A percentile compares a stretch with the other conserved stretches of the same genome.
Conservation (phyloP, 305 asterid species). For the Solanum aculeatissimum region DNA sequence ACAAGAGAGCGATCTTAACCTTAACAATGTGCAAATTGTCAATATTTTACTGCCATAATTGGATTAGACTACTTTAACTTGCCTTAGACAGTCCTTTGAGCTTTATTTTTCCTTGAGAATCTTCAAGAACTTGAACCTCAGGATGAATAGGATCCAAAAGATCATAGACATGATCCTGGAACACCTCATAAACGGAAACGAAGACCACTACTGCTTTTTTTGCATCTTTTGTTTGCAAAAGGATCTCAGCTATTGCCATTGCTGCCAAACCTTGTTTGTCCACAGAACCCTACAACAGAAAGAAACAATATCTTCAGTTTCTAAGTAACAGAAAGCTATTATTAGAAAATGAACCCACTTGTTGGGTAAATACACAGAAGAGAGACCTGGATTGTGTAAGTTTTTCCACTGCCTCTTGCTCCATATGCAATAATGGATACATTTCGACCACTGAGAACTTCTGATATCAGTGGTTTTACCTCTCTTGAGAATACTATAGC, state of each 20-base stretch:
- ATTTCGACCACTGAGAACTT: constrained; percentile 45
- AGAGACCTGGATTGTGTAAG: constrained; percentile 52
- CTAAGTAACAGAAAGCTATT: neutral
- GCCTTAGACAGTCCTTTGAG: constrained; percentile 76
- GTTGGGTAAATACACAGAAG: neutral
- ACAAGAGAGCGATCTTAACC: neutral
- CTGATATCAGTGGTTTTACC: constrained; percentile 40
- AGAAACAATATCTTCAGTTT: neutral
- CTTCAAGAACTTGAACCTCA: constrained; percentile 53
- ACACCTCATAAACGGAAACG: constrained; percentile 52
- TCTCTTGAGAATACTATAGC: constrained; percentile 45
- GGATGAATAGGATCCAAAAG: constrained; percentile 42
- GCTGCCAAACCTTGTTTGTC: constrained; percentile 63
- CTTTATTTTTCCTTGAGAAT: constrained; percentile 55
- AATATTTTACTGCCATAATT: neutral
- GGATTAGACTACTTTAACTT: constrained; percentile 8
- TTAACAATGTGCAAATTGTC: neutral
- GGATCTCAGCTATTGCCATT: constrained; percentile 57
- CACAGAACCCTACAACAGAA: constrained; percentile 35
- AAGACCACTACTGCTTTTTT: constrained; percentile 36
- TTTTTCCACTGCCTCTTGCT: constrained; percentile 83
- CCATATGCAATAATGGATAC: constrained; percentile 75
- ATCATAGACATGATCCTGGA: constrained; percentile 59
- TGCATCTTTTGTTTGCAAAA: constrained; percentile 33
- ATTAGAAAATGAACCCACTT: neutral